These are phyloP conservation scores for Ceratopteris richardii DNA, from an alignment of 75 land plant species.

Conservation along the genomic window DNA sequence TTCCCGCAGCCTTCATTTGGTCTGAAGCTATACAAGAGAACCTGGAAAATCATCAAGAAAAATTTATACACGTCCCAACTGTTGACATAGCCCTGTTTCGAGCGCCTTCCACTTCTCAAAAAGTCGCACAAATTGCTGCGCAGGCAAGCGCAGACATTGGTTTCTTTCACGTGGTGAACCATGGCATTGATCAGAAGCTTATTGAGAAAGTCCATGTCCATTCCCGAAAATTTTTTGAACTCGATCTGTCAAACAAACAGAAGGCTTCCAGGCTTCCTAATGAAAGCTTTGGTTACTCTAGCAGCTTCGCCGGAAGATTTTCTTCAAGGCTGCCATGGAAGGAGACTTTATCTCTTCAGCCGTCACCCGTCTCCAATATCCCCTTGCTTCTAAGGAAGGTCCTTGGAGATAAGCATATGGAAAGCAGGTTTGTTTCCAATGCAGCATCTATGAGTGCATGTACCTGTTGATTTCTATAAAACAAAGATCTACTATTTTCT, in stretches of 20 bases:
- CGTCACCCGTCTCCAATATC: conserved; percentile 13
- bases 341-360: conserved; percentile 53
- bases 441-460: no score
- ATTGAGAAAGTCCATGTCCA: conserved; percentile 22
- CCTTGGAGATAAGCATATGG: background rate
- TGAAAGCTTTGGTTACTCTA: conserved; percentile 53
- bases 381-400: conserved; percentile 19
- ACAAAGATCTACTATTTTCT: no score
- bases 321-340: conserved; percentile 74
- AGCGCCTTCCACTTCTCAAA: conserved; percentile 13
- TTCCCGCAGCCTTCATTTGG: conserved; percentile 2
- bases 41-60: background rate
- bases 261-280: conserved; percentile 32
- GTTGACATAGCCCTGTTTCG: conserved; percentile 44
- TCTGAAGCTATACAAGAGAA: background rate
- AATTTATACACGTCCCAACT: conserved; percentile 29
- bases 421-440: no score
- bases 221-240: conserved; percentile 42
- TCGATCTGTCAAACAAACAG: conserved; percentile 34
- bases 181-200: conserved; percentile 45
- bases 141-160: conserved; percentile 56
- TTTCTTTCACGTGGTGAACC: conserved; percentile 66
- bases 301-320: conserved; percentile 47
- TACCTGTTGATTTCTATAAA: no score
- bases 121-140: conserved; percentile 10